A percentile compares a stretch with the other conserved stretches of the same genome.
Evolutionary conservation across 2,329 filamentous ascomycete genomes (phyloP).

Genomic region (Colletotrichum euphorbiae): DNA sequence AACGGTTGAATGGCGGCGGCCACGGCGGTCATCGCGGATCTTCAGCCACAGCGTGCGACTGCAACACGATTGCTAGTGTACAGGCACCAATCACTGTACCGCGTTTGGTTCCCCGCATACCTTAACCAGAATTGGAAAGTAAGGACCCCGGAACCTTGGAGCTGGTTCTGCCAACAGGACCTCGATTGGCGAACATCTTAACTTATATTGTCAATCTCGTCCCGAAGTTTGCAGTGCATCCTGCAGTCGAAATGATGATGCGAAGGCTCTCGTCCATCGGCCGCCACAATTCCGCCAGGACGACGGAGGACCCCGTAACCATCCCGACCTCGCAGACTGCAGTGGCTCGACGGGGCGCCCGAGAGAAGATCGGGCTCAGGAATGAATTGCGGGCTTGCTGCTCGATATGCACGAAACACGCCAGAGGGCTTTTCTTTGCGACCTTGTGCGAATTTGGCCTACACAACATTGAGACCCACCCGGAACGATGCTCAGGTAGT

Average conservation of each 20-base stretch:
- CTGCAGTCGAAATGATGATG: slow-evolving; percentile 1
- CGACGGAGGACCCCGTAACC: background rate
- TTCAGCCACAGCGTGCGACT: slow-evolving; percentile 18
- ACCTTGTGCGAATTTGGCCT: slow-evolving; percentile 21
- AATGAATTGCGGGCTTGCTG: background rate
- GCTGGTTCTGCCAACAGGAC: slow-evolving; percentile 17
- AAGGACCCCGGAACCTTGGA: slow-evolving; percentile 31
- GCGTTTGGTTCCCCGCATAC: slow-evolving; percentile 28
- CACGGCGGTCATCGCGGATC: slow-evolving; percentile 29
- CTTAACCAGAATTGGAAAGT: slow-evolving; percentile 18
- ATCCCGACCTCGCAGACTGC: background rate
- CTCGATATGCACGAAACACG: background rate
- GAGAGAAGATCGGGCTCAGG: background rate
- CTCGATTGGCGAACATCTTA: slow-evolving; percentile 13
- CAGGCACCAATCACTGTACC: slow-evolving; percentile 17
- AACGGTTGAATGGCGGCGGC: slow-evolving; percentile 23
- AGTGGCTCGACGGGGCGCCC: background rate
- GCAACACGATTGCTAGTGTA: slow-evolving; percentile 16
- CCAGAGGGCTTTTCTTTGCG: background rate
- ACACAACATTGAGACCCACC: background rate
- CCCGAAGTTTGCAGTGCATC: background rate
- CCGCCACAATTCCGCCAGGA: background rate
- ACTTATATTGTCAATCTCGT: background rate
- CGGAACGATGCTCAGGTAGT: background rate
- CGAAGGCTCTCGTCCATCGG: background rate